These are phyloP conservation scores for Solanum chacoense DNA, from an alignment of 305 asterid genomes.

Conservation along the genomic window DNA sequence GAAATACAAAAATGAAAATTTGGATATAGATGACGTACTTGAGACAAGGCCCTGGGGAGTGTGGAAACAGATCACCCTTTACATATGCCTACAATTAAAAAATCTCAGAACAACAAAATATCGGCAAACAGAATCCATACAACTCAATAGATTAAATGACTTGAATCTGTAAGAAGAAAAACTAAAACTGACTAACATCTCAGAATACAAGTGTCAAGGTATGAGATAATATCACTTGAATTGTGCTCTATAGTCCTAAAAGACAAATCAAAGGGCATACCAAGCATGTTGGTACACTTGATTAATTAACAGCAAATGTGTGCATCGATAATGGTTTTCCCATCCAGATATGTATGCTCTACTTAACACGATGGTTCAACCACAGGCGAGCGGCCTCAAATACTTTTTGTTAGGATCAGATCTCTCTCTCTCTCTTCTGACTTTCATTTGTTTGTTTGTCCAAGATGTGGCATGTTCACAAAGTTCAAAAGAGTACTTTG, in stretches of 20 bases:
- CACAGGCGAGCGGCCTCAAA: background rate
- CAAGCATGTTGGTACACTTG: background rate
- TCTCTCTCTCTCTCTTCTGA: background rate
- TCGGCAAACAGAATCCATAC: background rate
- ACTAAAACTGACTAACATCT: background rate
- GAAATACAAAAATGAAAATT: background rate
- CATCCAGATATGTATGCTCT: background rate
- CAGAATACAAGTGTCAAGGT: background rate
- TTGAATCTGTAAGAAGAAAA: background rate
- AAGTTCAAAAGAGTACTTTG: background rate
- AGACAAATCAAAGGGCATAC: background rate
- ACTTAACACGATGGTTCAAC: background rate
- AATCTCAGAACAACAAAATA: background rate
- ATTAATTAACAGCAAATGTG: background rate
- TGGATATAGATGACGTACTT: conserved; percentile 28
- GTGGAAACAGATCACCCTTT: conserved; percentile 62
- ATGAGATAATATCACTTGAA: background rate
- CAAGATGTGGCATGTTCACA: background rate
- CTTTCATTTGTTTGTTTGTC: background rate
- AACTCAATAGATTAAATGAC: background rate
- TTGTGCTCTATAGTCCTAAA: background rate
- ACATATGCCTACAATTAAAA: conserved; percentile 50
- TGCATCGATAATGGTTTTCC: background rate
- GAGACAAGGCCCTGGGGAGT: conserved; percentile 79
- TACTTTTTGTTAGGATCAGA: background rate